Evolutionary conservation across 1,139 yeast species (phyloP).

Genomic region (Candida sp.): DNA sequence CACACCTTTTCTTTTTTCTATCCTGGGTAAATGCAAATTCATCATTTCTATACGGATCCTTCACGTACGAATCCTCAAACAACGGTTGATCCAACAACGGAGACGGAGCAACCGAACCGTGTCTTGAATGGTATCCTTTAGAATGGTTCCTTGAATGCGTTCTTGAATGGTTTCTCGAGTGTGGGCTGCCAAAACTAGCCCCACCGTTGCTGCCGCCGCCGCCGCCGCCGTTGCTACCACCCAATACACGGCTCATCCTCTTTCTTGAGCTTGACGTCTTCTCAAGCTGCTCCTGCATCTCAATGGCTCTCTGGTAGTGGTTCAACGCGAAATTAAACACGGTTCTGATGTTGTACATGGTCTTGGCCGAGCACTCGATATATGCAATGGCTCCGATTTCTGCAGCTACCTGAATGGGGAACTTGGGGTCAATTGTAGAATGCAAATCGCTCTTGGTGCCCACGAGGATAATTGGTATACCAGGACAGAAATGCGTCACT

Average conservation of each 20-base stretch:
- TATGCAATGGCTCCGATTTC: conserved; percentile 77
- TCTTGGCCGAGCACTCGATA: conserved; percentile 79
- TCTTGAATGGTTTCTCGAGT: conserved; percentile 16
- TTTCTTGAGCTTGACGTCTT: conserved; percentile 37
- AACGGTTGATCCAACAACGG: conserved; percentile 44
- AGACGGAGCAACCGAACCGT: conserved; percentile 40
- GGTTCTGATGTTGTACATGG: conserved; percentile 65
- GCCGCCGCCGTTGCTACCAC: conserved; percentile 12
- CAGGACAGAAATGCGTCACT: conserved; percentile 82
- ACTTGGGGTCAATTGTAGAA: conserved; percentile 45
- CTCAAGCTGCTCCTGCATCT: conserved; percentile 42
- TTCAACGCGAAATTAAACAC: conserved; percentile 64
- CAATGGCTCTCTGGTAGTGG: conserved; percentile 38
- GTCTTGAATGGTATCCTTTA: conserved; percentile 37
- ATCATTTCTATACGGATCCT: conserved; percentile 42
- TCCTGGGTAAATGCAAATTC: conserved; percentile 48
- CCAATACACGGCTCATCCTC: conserved; percentile 31
- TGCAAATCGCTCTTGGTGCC: conserved; percentile 80
- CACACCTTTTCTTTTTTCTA: conserved; percentile 35
- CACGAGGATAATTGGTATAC: conserved; percentile 73
- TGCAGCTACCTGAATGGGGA: conserved; percentile 60
- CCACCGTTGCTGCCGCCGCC: conserved; percentile 9
- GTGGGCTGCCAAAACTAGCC: conserved; percentile 4
- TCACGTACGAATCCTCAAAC: conserved; percentile 34
- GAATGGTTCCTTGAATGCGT: conserved; percentile 28